Evolutionary conservation across 495 filamentous ascomycete genomes (phyloP).

Genomic region (Tricharina praecox): DNA sequence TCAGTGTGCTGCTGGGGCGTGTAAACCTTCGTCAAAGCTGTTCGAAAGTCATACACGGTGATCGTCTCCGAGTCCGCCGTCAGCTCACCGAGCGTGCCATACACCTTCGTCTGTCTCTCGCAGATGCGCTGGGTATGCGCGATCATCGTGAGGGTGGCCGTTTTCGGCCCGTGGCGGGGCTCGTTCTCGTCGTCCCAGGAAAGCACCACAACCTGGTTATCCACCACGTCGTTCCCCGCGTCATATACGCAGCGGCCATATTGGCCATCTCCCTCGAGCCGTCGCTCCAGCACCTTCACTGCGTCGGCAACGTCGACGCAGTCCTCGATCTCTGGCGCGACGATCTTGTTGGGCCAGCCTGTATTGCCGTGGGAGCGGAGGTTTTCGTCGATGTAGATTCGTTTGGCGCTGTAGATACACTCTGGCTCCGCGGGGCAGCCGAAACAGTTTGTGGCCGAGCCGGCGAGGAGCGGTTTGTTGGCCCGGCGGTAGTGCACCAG

Average conservation of each 20-base stretch:
- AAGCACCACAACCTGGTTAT: slow-evolving; percentile 78
- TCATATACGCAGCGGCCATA: slow-evolving; percentile 92
- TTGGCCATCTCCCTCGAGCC: slow-evolving; percentile 53
- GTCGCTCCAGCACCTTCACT: slow-evolving; percentile 32
- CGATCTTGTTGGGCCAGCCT: slow-evolving; percentile 72
- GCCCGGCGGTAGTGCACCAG: slow-evolving; percentile 53
- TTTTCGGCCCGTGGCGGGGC: slow-evolving; percentile 49
- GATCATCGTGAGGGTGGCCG: slow-evolving; percentile 83
- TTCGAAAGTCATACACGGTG: slow-evolving; percentile 45
- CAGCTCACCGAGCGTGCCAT: slow-evolving; percentile 74
- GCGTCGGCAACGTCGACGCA: slow-evolving; percentile 29
- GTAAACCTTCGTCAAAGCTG: slow-evolving; percentile 37
- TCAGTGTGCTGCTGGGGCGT: slow-evolving; percentile 31
- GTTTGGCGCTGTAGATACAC: slow-evolving; percentile 69
- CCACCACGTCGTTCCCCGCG: slow-evolving; percentile 74
- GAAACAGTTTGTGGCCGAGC: slow-evolving; percentile 71
- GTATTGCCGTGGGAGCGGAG: slow-evolving; percentile 40
- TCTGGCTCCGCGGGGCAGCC: slow-evolving; percentile 52
- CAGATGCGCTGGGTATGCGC: slow-evolving; percentile 78
- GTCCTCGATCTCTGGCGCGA: slow-evolving; percentile 81
- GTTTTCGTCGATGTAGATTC: slow-evolving; percentile 50
- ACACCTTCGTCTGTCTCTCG: slow-evolving; percentile 61
- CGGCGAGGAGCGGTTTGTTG: slow-evolving; percentile 58
- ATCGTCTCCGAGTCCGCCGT: slow-evolving; percentile 56
- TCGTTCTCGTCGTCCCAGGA: slow-evolving; percentile 43